Evolutionary conservation across 371 early-diverging fungal species (phyloP), one percentile per base, ranked within the genome.

Genomic region (Mortierella sp.): DNA sequence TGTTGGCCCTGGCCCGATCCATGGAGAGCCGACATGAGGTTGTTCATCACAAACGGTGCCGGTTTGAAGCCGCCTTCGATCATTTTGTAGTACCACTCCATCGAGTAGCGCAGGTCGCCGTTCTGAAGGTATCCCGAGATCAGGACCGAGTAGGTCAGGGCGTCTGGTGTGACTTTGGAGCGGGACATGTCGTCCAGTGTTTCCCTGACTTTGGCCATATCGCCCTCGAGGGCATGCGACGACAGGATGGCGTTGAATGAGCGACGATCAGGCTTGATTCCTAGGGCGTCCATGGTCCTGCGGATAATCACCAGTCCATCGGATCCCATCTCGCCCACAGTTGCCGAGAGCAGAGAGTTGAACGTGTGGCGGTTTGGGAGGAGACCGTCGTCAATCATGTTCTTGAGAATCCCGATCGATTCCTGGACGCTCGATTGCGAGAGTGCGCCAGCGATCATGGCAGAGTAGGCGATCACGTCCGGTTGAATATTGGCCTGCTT

Each of bases 21-120:
- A 50, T 76, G 79, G 34, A 85, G 37, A 11, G 85, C 84, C 5
- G 84, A 77, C 80, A 84, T 78, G 24, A 84, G 50, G 53, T 85
- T 80, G 51, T 85, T 85, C 61, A 78, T 34, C 24, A 85, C 64
- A 46, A 73, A 73, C 0, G 76, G 51, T 0, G 81, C 76, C 1
- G 81, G 81, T 0, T n/a, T 55, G 28, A 61, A 69, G 13, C 80
- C 74, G 28, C 74, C 34, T 0, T 81, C 79, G 26, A 80, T 51
- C 79, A 85, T 81, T 37, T 73, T 81, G 69, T 75, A 84, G 34
- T 85, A 85, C 81, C 79, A 78, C 8, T 85, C 79, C 80, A 84
- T 80, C 3, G 84, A 71, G 51, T 59, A 84, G 0, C 84, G 75
- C 43, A 84, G 74, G 59, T 85, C 79, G 0, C 85, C 85, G 50